Evolutionary conservation across 495 filamentous ascomycete species (phyloP), one percentile per base, ranked within the genome.

Genomic region (Polyplosphaeria fusca): DNA sequence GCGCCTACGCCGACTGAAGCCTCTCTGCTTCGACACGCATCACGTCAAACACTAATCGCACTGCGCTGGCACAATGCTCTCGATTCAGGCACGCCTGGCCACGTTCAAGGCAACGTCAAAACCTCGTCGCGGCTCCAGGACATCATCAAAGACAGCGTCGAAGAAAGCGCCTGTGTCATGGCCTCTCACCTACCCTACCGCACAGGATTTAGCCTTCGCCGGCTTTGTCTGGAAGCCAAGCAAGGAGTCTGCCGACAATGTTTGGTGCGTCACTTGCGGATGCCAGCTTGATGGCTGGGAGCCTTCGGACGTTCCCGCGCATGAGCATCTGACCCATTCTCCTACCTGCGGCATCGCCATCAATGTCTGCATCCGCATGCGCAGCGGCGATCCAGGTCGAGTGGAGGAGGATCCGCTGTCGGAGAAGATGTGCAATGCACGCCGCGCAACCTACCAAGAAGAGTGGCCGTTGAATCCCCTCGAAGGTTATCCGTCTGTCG

Each of bases 221-320:
- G 93, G 93, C 7, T 94, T 98, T 72, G 90, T 82, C 75, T 98
- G 87, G 71, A 80, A 86, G 45, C 93, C 92, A 4, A 79, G 80
- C 25, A 76, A 81, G 23, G 76, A 77, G 14, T 86, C 79, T 59
- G 85, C 85, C 7, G 93, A 98, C 68, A 98, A 95, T 73, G 89
- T 88, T 43, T 82, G 79, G 57, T 98, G 93, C 67, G 95, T 93
- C 73, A 74, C 88, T 16, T 98, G 93, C 74, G 67, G 81, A 23
- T 82, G 85, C 68, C 77, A 82, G 47, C 75, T 97, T 19, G 88
- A 89, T 67, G 91, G 90, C 39, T 98, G 93, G 93, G 90, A 96
- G 63, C 75, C 84, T 28, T 79, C 81, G 4, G 93, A 98, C 63
- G 78, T 87, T 53, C 87, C 93, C 0, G 67, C 89, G 2, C 77